A percentile compares a stretch with the other conserved stretches of the same genome.
These are phyloP conservation scores for Globisporangium nagaii DNA, from an alignment of 352 stramenopile genomes.

Conservation along the genomic window DNA sequence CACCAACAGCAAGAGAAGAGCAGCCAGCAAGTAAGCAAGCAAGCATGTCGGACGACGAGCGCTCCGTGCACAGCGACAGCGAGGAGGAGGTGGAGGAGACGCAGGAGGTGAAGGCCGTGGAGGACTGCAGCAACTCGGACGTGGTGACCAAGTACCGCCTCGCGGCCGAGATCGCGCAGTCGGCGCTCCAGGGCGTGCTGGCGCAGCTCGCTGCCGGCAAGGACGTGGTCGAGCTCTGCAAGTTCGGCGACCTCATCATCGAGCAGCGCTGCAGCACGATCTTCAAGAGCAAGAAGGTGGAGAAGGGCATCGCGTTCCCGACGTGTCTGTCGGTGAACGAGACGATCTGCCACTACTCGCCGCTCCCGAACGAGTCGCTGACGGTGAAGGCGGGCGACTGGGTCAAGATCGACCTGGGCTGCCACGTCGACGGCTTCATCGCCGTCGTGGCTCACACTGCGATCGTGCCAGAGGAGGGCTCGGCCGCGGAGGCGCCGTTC, in stretches of 20 bases:
- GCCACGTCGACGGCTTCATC: slow-evolving; percentile 99
- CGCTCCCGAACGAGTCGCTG: slow-evolving; percentile 86
- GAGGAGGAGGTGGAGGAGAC: slow-evolving; percentile 66
- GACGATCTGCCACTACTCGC: slow-evolving; percentile 98
- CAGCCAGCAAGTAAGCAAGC: slow-evolving; percentile 3
- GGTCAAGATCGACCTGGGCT: slow-evolving; percentile 96
- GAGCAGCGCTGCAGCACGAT: slow-evolving; percentile 85
- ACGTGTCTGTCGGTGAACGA: slow-evolving; percentile 99
- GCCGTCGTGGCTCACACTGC: slow-evolving; percentile 97
- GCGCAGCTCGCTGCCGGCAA: slow-evolving; percentile 90
- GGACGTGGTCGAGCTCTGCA: slow-evolving; percentile 94
- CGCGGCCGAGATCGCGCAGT: slow-evolving; percentile 98
- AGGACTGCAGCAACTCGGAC: slow-evolving; percentile 88
- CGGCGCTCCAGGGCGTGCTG: slow-evolving; percentile 95
- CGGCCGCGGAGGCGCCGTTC: slow-evolving; percentile 48
- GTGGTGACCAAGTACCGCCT: slow-evolving; percentile 97
- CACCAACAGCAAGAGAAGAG: slow-evolving; percentile 8
- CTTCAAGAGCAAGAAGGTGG: slow-evolving; percentile 96
- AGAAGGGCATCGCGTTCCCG: slow-evolving; percentile 99
- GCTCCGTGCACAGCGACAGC: slow-evolving; percentile 54
- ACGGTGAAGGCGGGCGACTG: slow-evolving; percentile 76
- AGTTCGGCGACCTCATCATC: slow-evolving; percentile 87
- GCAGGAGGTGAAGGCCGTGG: slow-evolving; percentile 56
- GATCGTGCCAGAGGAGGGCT: slow-evolving; percentile 86
- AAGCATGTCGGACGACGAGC: slow-evolving; percentile 44